Conservation (phyloP, 2,329 filamentous ascomycete genomes). For the Stachybotrys elegans region DNA sequence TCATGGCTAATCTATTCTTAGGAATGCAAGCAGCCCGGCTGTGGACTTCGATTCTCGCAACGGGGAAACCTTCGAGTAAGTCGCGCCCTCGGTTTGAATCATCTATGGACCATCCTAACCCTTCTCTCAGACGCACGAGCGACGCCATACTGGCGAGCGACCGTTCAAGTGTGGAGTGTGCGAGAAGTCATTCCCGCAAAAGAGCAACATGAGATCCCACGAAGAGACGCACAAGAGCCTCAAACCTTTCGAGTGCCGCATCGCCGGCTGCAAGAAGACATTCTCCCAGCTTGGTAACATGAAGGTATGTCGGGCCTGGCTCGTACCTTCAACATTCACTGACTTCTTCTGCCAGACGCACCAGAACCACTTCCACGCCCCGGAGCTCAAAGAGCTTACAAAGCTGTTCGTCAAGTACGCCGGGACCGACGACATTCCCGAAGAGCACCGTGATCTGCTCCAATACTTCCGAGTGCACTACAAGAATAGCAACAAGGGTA, state of each 20-base stretch:
- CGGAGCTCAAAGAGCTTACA: slow-evolving; percentile 66
- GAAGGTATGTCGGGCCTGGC: slow-evolving; percentile 68
- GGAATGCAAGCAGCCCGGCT: slow-evolving; percentile 67
- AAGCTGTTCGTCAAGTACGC: slow-evolving; percentile 62
- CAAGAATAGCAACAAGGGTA: slow-evolving; percentile 97
- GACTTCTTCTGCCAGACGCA: slow-evolving; percentile 62
- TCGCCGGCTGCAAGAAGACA: slow-evolving; percentile 80
- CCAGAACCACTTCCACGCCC: slow-evolving; percentile 86
- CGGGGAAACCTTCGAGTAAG: slow-evolving; percentile 81
- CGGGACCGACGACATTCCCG: slow-evolving; percentile 51
- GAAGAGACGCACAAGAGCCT: slow-evolving; percentile 71
- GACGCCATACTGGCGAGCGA: slow-evolving; percentile 81
- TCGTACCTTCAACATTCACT: too few relatives aligned
- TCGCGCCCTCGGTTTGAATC: background rate
- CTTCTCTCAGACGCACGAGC: slow-evolving; percentile 65
- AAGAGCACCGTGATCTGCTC: slow-evolving; percentile 70
- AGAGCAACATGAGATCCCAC: slow-evolving; percentile 81
- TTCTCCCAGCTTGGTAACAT: slow-evolving; percentile 91
- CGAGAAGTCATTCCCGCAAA: slow-evolving; percentile 77
- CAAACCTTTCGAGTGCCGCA: slow-evolving; percentile 75
- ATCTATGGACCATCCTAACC: background rate
- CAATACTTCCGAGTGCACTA: slow-evolving; percentile 84
- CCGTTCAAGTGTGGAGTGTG: slow-evolving; percentile 78
- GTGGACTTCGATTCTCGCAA: slow-evolving; percentile 80
- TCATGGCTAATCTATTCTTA: slow-evolving; percentile 24